phyloP scores from a whole-genome alignment of 306 rosid genomes.

The Lathyrus tuberosus region DNA sequence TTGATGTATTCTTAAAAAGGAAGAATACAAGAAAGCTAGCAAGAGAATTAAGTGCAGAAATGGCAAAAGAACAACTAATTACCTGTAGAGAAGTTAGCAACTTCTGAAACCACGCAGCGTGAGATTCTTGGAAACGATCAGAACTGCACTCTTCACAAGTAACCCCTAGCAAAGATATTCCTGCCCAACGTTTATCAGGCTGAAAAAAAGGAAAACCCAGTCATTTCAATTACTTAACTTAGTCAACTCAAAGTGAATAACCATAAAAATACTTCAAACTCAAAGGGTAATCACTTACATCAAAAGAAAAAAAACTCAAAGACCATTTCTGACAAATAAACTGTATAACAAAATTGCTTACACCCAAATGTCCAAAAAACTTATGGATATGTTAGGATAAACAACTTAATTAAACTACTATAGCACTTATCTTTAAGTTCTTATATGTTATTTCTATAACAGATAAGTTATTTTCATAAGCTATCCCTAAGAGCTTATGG shows the following conservation, averaged over 20 bases:
- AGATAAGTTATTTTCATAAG: not conserved
- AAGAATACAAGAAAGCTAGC: not conserved
- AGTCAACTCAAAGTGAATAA: not conserved
- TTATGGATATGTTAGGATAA: not conserved
- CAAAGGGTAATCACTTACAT: not conserved
- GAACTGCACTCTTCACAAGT: constrained; percentile 79
- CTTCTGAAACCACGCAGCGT: constrained; percentile 69
- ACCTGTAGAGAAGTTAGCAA: constrained; percentile 77
- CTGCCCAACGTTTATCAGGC: constrained; percentile 97
- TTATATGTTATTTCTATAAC: not conserved
- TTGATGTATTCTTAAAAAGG: constrained; percentile 9
- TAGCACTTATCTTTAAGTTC: not conserved
- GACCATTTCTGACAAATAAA: not conserved
- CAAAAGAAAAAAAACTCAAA: not conserved
- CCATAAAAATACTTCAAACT: not conserved
- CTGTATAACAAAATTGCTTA: not conserved
- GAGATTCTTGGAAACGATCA: constrained; percentile 67
- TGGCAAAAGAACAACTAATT: not conserved
- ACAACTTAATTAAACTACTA: not conserved
- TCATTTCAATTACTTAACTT: constrained; percentile 35
- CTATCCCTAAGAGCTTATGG: not conserved
- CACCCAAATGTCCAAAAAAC: not conserved
- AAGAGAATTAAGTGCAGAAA: constrained; percentile 14
- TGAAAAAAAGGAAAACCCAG: constrained; percentile 40
- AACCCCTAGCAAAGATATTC: constrained; percentile 78